Conservation (phyloP, 441 rosid species). For the Mallotus repandus region DNA sequence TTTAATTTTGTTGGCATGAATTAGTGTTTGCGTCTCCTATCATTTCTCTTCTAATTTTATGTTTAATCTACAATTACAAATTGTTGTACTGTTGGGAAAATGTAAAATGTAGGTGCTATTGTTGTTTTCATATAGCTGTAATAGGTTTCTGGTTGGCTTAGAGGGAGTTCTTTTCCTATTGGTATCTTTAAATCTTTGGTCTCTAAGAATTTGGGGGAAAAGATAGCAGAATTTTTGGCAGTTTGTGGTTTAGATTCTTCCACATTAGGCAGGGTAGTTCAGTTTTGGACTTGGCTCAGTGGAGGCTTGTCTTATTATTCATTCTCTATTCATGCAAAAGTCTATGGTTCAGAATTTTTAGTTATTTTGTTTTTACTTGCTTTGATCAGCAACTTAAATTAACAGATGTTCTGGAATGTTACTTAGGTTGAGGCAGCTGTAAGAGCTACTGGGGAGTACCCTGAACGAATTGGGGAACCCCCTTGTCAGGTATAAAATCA, state of each 20-base stretch:
- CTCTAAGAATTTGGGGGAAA: not conserved
- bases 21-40: not conserved
- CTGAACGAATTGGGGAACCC: constrained; percentile 82
- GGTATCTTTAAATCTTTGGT: too few species aligned
- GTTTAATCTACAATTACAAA: not conserved
- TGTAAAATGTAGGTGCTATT: not conserved
- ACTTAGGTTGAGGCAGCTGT: constrained; percentile 88
- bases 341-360: not conserved
- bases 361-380: constrained; percentile 3
- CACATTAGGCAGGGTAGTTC: not conserved
- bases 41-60: not conserved
- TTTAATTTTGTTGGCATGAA: constrained; percentile 7
- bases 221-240: not conserved
- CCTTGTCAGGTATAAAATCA: constrained; percentile 61
- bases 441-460: constrained; percentile 89
- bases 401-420: constrained; percentile 2
- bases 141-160: too few species aligned
- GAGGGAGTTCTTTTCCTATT: not conserved
- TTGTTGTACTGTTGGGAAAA: not conserved
- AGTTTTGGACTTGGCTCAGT: not conserved
- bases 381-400: not conserved
- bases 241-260: constrained; percentile 4
- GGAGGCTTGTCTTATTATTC: constrained; percentile 9
- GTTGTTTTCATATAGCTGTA: not conserved
- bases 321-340: not conserved